Base-by-base conservation (phyloP, 148 eudicot genomes). In the Nyssa sinensis region DNA sequence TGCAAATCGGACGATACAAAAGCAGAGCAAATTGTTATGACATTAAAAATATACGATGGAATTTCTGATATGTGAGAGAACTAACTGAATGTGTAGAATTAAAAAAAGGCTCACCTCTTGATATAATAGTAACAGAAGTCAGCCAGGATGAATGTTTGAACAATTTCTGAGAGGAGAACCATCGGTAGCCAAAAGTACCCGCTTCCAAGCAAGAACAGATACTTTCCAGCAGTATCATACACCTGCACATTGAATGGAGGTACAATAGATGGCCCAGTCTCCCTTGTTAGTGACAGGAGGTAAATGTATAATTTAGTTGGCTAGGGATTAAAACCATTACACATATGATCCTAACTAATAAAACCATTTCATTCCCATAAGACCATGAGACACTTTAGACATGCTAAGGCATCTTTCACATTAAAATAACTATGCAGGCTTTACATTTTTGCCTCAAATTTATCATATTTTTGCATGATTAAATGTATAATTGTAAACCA, bases 101-200 rank as follows among this genome's bases (percentile, higher is more conserved):
- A 55, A 55, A 17, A 19, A 62, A 27, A 39, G 64, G 70, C 41
- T 69, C 35, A 91, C 97, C 98, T 89, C 74, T 89, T 93, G 77
- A 89, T 74, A 65, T 93, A 93, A 71, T 89, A 93, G 80, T 89
- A 91, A 69, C 98, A 91, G 64, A 93, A 93, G 76, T 93, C 98
- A 0, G 98, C 91, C 79, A 93, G 81, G 30, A 93, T 93, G 74
- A 88, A 89, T 0, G 98, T 93, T 79, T 93, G 98, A 67, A 93
- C 84, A 11, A 83, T 68, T 82, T 93, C 98, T 13, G 91, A 68
- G 1, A 93, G 62, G 24, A 91, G 73, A 64, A 86, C 85, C 79
- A 84, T 71, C 5, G 87, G 81, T 32, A 81, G 37, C 96, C 96
- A 91, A 24, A 88, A 35, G 72, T 87, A 86, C 14, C 97, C 93